A percentile compares a stretch with the other conserved stretches of the same genome.
These are phyloP conservation scores for Allomyces macrogynus DNA, from an alignment of 192 early-diverging fungal genomes.

Conservation along the genomic window DNA sequence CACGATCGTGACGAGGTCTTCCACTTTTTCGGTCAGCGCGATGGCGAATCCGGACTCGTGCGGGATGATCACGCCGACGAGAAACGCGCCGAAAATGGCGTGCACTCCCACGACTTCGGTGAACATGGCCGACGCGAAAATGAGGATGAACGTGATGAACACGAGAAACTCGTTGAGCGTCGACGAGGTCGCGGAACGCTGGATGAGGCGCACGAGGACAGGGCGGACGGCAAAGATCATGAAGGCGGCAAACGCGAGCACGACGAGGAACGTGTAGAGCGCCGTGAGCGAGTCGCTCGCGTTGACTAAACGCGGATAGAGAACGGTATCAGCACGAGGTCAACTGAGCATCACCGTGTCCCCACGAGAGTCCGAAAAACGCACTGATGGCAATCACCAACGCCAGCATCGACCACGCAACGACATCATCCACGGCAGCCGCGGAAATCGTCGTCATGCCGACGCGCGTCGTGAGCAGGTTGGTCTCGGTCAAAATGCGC, in stretches of 20 bases:
- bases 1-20: conserved; percentile 67
- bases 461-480: conserved; percentile 56
- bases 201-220: conserved; percentile 20
- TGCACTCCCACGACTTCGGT: conserved; percentile 77
- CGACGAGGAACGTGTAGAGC: conserved; percentile 61
- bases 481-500: conserved; percentile 75
- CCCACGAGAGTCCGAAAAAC: no score
- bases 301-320: no score
- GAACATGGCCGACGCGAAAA: conserved; percentile 53
- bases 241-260: conserved; percentile 47
- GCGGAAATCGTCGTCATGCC: conserved; percentile 73
- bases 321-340: no score
- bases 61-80: conserved; percentile 69
- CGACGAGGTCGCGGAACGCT: not conserved
- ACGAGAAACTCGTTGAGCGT: conserved; percentile 28
- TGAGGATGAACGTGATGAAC: conserved; percentile 49
- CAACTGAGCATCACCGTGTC: no score
- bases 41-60: conserved; percentile 74
- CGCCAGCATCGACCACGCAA: conserved; percentile 51
- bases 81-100: conserved; percentile 81
- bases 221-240: conserved; percentile 51
- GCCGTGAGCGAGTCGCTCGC: conserved; percentile 35
- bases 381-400: conserved; percentile 4
- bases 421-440: conserved; percentile 68
- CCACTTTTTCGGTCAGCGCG: conserved; percentile 74